Evolutionary conservation across 768 basidiomycete genomes (phyloP), one percentile per base, ranked within the genome.

Genomic region (Kwoniella bestiolae): DNA sequence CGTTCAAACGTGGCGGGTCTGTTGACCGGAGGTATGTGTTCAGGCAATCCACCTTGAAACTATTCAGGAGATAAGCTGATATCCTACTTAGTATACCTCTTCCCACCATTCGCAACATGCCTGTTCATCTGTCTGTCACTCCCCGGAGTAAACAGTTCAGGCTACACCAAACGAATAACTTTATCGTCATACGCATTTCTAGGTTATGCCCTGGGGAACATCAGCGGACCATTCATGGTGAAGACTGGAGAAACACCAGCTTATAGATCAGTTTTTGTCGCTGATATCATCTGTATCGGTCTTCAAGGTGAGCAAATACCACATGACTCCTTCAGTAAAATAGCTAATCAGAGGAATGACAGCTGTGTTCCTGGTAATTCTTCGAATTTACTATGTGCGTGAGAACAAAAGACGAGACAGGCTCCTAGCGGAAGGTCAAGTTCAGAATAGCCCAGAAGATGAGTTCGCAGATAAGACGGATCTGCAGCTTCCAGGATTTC

Each of bases 191-290:
- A 55, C 29, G 52, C 52, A 11, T 55, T 55, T 28, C 32, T 55
- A 28, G 52, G 52, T 14, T 55, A 55, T 28, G 52, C 52, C 12
- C 21, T 55, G 52, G 52, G 52, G 8, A 55, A 55, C 21, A 55
- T 55, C 52, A 29, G 28, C 26, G 52, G 52, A 26, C 52, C 52
- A n/a, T 55, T 55, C 52, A 55, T 55, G 52, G 52, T 55, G 25
- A 55, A 55, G 26, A 55, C 52, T 12, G 52, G 52, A 29, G 52
- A 55, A 29, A 55, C 23, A 16, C 29, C 52, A 7, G 52, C 52
- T 12, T 55, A 55, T 21, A 23, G 52, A 55, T 55, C 52, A n/a
- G 52, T 55, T 4, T 55, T 55, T 29, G 29, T 55, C 21, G 52
- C 52, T 9, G 52, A 55, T 34, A 55, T 55, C 28, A 55, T 55